These are phyloP conservation scores for Paramyrothecium sp. DNA, from an alignment of 2,329 filamentous ascomycete genomes.

Conservation along the genomic window DNA sequence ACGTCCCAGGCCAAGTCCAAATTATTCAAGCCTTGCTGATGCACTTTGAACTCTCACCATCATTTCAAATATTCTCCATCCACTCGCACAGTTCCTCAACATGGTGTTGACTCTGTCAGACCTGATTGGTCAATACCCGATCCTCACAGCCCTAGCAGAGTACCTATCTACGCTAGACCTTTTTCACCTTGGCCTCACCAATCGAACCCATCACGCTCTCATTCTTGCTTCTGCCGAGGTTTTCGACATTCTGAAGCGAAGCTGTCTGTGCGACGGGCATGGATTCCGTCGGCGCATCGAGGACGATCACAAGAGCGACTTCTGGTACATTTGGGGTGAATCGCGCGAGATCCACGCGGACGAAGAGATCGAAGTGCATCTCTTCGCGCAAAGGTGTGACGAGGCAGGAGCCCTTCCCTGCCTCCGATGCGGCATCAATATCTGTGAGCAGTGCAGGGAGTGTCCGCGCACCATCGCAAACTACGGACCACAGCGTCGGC, in stretches of 20 bases:
- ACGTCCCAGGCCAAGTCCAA: too few relatives aligned
- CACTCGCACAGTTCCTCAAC: too few relatives aligned
- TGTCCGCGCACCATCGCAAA: not conserved
- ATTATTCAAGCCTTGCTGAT: too few relatives aligned
- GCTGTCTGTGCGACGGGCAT: slow-evolving; percentile 8
- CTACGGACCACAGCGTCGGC: slow-evolving; percentile 2
- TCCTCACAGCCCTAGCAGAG: slow-evolving; percentile 4
- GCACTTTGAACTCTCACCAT: too few relatives aligned
- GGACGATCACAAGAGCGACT: not conserved
- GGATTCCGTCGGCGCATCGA: slow-evolving; percentile 7
- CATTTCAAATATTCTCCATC: too few relatives aligned
- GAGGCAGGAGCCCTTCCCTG: slow-evolving; percentile 3
- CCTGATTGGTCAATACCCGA: slow-evolving; percentile 1
- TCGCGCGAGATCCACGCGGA: not conserved
- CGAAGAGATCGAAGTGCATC: slow-evolving; percentile 7
- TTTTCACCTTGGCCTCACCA: slow-evolving; percentile 5
- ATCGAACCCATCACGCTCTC: not conserved
- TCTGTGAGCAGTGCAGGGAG: slow-evolving; percentile 11
- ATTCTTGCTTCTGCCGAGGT: slow-evolving; percentile 4
- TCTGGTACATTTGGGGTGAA: not conserved
- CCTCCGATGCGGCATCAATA: slow-evolving; percentile 5
- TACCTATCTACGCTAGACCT: slow-evolving; percentile 7
- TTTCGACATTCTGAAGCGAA: slow-evolving; percentile 6
- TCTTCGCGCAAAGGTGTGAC: slow-evolving; percentile 8
- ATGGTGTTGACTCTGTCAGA: not conserved